Conservation (phyloP, 305 asterid species). For the Andrographis paniculata region DNA sequence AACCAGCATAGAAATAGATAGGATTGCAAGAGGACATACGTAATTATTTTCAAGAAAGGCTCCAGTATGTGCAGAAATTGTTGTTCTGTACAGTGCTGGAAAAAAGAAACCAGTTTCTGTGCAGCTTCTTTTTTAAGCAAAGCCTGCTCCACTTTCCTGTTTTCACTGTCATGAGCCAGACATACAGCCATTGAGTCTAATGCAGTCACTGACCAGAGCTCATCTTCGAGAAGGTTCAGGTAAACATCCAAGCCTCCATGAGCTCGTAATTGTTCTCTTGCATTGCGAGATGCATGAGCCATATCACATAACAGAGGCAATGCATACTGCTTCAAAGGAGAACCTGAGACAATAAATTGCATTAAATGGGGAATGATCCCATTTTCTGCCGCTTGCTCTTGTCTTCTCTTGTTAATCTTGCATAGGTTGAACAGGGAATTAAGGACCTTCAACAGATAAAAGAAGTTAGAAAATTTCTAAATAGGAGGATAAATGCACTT, state of each 20-base stretch:
- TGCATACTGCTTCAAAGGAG: constrained; percentile 87
- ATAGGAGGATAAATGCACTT: not conserved
- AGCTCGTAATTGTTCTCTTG: constrained; percentile 97
- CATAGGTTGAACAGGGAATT: constrained; percentile 94
- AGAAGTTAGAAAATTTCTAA: constrained; percentile 19
- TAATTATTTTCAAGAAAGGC: constrained; percentile 94
- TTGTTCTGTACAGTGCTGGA: constrained; percentile 89
- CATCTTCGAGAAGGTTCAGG: constrained; percentile 93
- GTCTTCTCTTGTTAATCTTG: constrained; percentile 98
- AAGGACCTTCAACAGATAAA: constrained; percentile 56
- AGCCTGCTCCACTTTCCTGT: constrained; percentile 92
- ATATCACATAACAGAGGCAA: constrained; percentile 94
- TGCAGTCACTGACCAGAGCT: constrained; percentile 95
- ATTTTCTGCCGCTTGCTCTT: constrained; percentile 98
- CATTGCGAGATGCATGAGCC: constrained; percentile 99
- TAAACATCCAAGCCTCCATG: constrained; percentile 97
- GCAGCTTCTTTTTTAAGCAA: constrained; percentile 85
- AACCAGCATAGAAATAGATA: not conserved
- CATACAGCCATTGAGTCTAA: constrained; percentile 97
- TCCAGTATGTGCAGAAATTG: constrained; percentile 93
- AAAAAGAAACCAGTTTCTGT: constrained; percentile 87
- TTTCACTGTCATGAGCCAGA: constrained; percentile 96
- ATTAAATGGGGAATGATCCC: constrained; percentile 97
- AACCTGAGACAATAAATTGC: constrained; percentile 85
- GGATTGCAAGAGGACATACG: constrained; percentile 51